Conservation (phyloP, 2,329 filamentous ascomycete genomes). For the Ceratocystiopsis sp. region DNA sequence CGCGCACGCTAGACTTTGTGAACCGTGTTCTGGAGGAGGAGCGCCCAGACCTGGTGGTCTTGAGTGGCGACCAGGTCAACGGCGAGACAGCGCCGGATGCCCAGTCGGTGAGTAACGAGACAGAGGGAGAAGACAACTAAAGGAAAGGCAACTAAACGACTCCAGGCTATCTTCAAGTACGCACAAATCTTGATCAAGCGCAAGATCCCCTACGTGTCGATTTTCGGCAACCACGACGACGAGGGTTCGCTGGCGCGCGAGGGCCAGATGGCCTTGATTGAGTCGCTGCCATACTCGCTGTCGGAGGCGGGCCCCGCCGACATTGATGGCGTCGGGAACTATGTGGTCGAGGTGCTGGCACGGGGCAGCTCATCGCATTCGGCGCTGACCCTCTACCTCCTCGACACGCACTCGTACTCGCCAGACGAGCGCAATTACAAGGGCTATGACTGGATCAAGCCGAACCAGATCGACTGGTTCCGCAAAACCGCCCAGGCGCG, state of each 20-base stretch:
- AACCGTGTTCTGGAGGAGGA: constrained; percentile 73
- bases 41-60: constrained; percentile 78
- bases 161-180: constrained; percentile 78
- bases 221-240: constrained; percentile 97
- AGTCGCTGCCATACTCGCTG: constrained; percentile 76
- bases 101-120: constrained; percentile 45
- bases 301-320: constrained; percentile 68
- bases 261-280: constrained; percentile 70
- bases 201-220: constrained; percentile 78
- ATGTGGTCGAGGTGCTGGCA: constrained; percentile 77
- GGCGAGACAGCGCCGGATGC: constrained; percentile 83
- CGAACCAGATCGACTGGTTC: constrained; percentile 91
- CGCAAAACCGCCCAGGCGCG: constrained; percentile 55
- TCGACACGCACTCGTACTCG: constrained; percentile 85
- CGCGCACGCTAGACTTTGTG: constrained; percentile 80
- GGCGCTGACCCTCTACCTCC: constrained; percentile 81
- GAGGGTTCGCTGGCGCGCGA: constrained; percentile 64
- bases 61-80: constrained; percentile 91
- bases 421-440: constrained; percentile 73
- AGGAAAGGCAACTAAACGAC: too few species aligned
- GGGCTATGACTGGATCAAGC: constrained; percentile 98
- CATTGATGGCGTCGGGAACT: constrained; percentile 86
- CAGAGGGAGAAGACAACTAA: too few species aligned
- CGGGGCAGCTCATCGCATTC: constrained; percentile 68
- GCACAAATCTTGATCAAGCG: constrained; percentile 68